Percentiles rank a stretch among this genome's conserved stretches.
Conservation (phyloP, 2,329 filamentous ascomycete species). For the Phaeophleospora eucalypticola region DNA sequence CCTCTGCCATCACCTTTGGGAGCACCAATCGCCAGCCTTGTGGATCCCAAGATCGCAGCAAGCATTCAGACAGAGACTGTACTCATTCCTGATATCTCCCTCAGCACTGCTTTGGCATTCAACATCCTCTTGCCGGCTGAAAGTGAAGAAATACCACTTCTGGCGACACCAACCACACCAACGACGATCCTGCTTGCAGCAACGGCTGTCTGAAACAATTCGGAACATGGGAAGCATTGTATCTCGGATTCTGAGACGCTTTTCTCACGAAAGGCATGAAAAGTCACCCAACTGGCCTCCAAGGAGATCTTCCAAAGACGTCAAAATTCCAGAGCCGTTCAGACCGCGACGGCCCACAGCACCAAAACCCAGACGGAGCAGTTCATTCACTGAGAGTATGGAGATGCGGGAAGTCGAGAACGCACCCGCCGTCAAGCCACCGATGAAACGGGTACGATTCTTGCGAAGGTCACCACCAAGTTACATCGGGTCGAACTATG, state of each 20-base stretch:
- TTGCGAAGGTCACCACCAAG: neutral
- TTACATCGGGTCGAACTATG: neutral
- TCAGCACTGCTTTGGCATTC: neutral
- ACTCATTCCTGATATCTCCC: neutral
- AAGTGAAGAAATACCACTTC: neutral
- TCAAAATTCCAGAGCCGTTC: neutral
- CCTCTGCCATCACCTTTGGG: neutral
- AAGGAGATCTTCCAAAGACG: neutral
- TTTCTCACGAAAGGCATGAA: neutral
- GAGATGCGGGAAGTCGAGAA: neutral
- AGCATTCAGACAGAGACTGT: neutral
- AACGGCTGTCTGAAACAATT: neutral
- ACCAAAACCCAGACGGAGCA: neutral
- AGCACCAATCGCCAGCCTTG: too few relatives aligned
- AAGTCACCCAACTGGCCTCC: neutral
- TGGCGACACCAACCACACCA: neutral
- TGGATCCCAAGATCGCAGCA: neutral
- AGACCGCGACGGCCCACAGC: neutral
- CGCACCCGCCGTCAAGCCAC: neutral
- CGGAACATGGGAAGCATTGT: neutral
- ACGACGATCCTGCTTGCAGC: neutral
- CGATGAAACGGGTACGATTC: neutral
- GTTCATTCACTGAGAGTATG: neutral
- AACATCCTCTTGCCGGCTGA: neutral
- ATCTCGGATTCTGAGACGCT: neutral